Conservation (phyloP, 2,329 filamentous ascomycete genomes). For the Setomelanomma holmii region DNA sequence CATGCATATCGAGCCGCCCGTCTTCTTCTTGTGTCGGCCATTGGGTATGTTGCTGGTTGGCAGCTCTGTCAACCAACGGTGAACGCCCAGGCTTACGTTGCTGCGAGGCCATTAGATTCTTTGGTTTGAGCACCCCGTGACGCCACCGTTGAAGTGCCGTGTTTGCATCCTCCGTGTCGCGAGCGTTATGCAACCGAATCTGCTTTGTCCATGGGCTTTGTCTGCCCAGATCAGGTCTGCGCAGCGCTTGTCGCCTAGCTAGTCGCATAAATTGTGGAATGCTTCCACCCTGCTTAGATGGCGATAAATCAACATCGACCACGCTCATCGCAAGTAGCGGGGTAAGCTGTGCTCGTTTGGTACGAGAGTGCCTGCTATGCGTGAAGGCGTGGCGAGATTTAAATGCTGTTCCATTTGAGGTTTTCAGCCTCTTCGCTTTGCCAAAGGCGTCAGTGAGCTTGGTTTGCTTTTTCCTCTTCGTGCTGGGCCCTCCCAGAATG, state of each 20-base stretch:
- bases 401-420: constrained; percentile 4
- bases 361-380: constrained; percentile 8
- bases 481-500: constrained; percentile 24
- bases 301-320: constrained; percentile 56
- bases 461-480: constrained; percentile 45
- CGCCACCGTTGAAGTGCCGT: constrained; percentile 59
- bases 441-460: constrained; percentile 47
- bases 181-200: constrained; percentile 58
- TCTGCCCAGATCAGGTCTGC: constrained; percentile 56
- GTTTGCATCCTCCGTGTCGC: constrained; percentile 64
- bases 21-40: background rate
- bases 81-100: constrained; percentile 5
- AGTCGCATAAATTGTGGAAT: constrained; percentile 64
- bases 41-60: constrained; percentile 27
- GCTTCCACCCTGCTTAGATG: constrained; percentile 30
- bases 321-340: constrained; percentile 54
- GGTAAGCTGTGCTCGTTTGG: constrained; percentile 17
- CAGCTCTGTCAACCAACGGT: constrained; percentile 23
- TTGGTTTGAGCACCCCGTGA: constrained; percentile 48
- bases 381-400: constrained; percentile 1
- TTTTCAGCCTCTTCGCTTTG: constrained; percentile 24
- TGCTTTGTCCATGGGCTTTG: constrained; percentile 61
- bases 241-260: constrained; percentile 61
- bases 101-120: constrained; percentile 5
- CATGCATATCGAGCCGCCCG: too few relatives aligned